Evolutionary conservation across 192 early-diverging fungal species (phyloP), one percentile per base, ranked within the genome.

Genomic region (Rhizophlyctis rosea): DNA sequence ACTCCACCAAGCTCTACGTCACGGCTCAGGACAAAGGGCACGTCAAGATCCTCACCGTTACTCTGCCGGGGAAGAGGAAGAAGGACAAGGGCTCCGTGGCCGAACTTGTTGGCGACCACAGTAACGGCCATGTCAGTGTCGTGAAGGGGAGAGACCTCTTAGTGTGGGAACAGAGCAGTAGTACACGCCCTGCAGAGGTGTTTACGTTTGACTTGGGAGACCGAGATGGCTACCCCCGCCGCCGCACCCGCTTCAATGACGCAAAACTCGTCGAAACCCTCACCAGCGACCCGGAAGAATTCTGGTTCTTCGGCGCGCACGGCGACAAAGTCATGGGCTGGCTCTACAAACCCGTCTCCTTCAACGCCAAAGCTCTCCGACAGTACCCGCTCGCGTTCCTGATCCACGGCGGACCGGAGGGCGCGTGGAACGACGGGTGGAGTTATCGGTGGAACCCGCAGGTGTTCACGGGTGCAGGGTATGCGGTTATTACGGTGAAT

Each of bases 351-450:
- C 90, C 90, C 30, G 68, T 70, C 13, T 50, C 62, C 5, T 89
- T 88, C 58, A 75, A 86, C 28, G 54, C 72, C 2, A 34, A 54
- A 1, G 76, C 75, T 49, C n/a, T n/a, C n/a, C n/a, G n/a, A n/a
- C 81, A 76, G 56, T 91, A 90, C 52, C 90, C 91, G 33, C 61
- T 91, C 1, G 90, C 88, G 0, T 86, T 88, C 44, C 68, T 91
- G 61, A 81, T 93, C 57, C 91, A 93, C 57, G 91, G 91, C 28
- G 91, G 91, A 13, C 91, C 91, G 23, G 88, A 93, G 68, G 80
- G 85, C 50, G 74, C 77, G 13, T 89, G 80, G 74, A 72, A 63
- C 36, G 85, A 90, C 30, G 73, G 75, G 34, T 88, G 83, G 81
- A 48, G 72, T 66, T 69, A 81, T 77, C 76, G 85, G 29, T 90